Evolutionary conservation across 1,139 yeast genomes (phyloP), one percentile per base, ranked within the genome.

Genomic region (Suhomyces yuchorum): DNA sequence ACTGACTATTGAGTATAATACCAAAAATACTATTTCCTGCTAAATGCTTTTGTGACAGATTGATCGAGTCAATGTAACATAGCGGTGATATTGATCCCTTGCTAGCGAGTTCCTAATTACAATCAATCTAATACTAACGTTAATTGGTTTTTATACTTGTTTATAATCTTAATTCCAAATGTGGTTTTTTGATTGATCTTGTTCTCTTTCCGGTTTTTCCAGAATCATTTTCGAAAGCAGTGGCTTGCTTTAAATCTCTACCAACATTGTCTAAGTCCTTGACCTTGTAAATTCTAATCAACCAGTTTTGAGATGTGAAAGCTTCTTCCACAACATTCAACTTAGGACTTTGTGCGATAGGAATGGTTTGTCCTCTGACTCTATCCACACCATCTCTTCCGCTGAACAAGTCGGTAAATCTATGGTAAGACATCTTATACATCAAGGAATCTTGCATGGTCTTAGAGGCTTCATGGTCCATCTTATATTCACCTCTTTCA

Each of bases 241-340:
- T 70, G 35, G 81, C 84, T 43, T 74, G 73, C 42, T 62, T 67
- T 54, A 84, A 71, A 58, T 84, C 85, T 68, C 99, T 83, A 45
- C 98, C 99, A 53, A 88, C 81, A 55, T 82, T 83, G 67, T 95
- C 99, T 52, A 81, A 78, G 55, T 90, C 95, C 71, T 92, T 93
- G 56, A 95, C 91, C 76, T 91, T 89, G 75, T 88, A 95, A 53
- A 95, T 81, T 72, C 99, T 83, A 28, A 95, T 97, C 58, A 95
- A 80, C 98, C 98, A 95, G 76, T 93, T 95, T 64, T 91, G 96
- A 45, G 95, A 80, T 1, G 99, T 93, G 72, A 86, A 95, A 0
- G 87, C 99, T 74, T 95, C 99, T 62, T 95, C 99, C 41, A 92
- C 75, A 44, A 85, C 85, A 63, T 84, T 84, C 59, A 92, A 76